These are phyloP conservation scores for Dimocarpus longan DNA, from an alignment of 345 rosid genomes.

Conservation along the genomic window DNA sequence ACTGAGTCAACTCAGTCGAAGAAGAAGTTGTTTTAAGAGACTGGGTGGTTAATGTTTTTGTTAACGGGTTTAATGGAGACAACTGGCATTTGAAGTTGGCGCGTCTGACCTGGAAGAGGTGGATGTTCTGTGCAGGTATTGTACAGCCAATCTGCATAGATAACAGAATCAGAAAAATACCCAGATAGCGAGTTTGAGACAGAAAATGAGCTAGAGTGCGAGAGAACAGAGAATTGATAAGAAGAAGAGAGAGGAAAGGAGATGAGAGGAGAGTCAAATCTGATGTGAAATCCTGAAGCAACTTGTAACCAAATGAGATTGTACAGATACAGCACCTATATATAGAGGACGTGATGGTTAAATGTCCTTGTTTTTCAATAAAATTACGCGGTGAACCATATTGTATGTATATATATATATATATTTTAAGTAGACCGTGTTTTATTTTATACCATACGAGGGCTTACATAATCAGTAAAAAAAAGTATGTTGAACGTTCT, in stretches of 20 bases:
- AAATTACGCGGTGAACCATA: not conserved
- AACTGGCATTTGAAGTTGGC: constrained; percentile 51
- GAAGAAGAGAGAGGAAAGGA: not conserved
- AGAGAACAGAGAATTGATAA: too few relatives aligned
- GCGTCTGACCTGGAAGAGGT: constrained; percentile 45
- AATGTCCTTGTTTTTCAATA: not conserved
- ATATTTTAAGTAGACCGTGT: too few relatives aligned
- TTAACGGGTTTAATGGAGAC: constrained; percentile 50
- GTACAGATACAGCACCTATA: not conserved
- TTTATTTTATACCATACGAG: not conserved
- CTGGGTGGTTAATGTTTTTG: not conserved
- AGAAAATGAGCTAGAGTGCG: not conserved
- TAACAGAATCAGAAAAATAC: not conserved
- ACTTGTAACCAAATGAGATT: not conserved
- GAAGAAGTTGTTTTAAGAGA: constrained; percentile 15
- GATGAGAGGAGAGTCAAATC: not conserved
- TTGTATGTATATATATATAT: too few relatives aligned
- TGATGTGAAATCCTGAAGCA: not conserved
- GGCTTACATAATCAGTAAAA: not conserved
- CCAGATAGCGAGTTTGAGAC: not conserved
- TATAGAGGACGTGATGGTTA: not conserved
- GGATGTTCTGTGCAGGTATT: constrained; percentile 49
- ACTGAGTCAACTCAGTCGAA: constrained; percentile 35
- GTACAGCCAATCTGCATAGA: constrained; percentile 52
- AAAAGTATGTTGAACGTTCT: not conserved